Evolutionary conservation across 495 filamentous ascomycete species (phyloP).

Genomic region (Friedmanniomyces endolithicus): DNA sequence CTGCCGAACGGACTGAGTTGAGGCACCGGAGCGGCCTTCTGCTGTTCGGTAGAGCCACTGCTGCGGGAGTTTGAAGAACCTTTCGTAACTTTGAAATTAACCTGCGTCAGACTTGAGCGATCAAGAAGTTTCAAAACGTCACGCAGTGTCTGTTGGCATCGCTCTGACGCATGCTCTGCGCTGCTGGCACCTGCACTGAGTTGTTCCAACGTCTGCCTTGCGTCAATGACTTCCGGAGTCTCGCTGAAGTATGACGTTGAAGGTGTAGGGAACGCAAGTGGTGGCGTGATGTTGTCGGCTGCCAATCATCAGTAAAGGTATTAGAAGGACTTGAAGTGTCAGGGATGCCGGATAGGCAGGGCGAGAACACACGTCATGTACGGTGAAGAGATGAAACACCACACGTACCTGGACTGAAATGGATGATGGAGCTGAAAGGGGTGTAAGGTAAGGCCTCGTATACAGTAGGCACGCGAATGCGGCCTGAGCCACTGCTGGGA

Average conservation of each 20-base stretch:
- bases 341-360: neutral
- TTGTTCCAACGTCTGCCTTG: slow-evolving; percentile 17
- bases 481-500: neutral
- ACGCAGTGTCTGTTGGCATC: slow-evolving; percentile 35
- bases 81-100: slow-evolving; percentile 23
- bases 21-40: neutral
- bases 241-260: slow-evolving; percentile 32
- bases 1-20: slow-evolving; percentile 43
- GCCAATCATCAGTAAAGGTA: neutral
- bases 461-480: slow-evolving; percentile 42
- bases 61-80: neutral
- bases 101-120: slow-evolving; percentile 56
- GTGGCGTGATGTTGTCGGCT: slow-evolving; percentile 47
- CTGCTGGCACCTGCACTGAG: slow-evolving; percentile 25
- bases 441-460: slow-evolving; percentile 85
- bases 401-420: slow-evolving; percentile 65
- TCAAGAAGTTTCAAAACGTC: slow-evolving; percentile 60
- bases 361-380: neutral
- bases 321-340: neutral
- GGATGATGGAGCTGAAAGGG: slow-evolving; percentile 76
- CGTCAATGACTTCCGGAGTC: slow-evolving; percentile 23
- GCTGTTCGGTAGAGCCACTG: neutral
- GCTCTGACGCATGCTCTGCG: slow-evolving; percentile 18
- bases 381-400: slow-evolving; percentile 12
- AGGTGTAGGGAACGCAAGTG: slow-evolving; percentile 38